These are phyloP conservation scores for Themeda triandra DNA, from an alignment of 176 grass and related monocot species.

Conservation along the genomic window DNA sequence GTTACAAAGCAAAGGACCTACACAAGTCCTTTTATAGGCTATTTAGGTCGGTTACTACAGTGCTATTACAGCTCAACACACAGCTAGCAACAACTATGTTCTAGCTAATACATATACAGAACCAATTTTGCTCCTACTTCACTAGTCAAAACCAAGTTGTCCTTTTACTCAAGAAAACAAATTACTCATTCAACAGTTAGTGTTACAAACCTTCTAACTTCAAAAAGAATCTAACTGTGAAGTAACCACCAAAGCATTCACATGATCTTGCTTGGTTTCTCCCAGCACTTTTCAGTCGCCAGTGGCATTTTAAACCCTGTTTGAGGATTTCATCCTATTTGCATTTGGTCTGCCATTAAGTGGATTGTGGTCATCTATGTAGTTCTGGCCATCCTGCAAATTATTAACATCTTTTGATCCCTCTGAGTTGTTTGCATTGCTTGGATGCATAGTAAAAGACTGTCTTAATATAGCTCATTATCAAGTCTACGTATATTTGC, in stretches of 20 bases:
- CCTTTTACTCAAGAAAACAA: too few relatives aligned
- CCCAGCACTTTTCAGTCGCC: neutral
- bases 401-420: neutral
- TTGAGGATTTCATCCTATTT: neutral
- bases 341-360: neutral
- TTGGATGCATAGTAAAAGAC: neutral
- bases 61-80: too few relatives aligned
- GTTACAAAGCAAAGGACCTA: too few relatives aligned
- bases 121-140: too few relatives aligned
- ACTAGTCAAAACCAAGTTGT: too few relatives aligned
- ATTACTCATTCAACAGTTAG: too few relatives aligned
- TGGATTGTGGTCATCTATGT: neutral
- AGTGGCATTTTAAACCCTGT: neutral
- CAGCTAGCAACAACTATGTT: too few relatives aligned
- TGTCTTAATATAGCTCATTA: neutral
- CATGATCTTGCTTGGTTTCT: neutral
- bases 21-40: too few relatives aligned
- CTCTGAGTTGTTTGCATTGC: neutral
- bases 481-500: slow-evolving; percentile 1
- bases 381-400: neutral
- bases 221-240: neutral
- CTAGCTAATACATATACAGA: too few relatives aligned
- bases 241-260: neutral
- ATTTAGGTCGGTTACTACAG: too few relatives aligned
- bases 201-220: slow-evolving; percentile 8